A percentile compares a stretch with the other conserved stretches of the same genome.
phyloP scores from a whole-genome alignment of 1,139 yeast genomes.

The Pichia kudriavzevii region DNA sequence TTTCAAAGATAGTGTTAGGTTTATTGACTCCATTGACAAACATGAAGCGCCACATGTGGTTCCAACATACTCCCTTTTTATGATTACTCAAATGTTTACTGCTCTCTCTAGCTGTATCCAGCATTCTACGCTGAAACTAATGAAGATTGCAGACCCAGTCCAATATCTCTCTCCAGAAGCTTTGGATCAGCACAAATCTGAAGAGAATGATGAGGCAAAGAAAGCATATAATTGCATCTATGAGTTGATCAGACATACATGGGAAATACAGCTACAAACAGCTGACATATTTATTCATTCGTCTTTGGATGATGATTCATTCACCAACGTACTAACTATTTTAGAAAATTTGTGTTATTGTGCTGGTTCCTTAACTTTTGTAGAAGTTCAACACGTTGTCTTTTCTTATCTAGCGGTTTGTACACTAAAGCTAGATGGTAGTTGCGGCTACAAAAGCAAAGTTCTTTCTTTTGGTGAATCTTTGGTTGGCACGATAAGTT shows the following conservation, averaged over 20 bases:
- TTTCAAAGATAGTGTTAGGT: constrained; percentile 35
- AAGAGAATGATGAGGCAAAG: constrained; percentile 14
- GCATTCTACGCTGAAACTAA: constrained; percentile 39
- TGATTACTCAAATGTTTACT: constrained; percentile 49
- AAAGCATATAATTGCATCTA: constrained; percentile 35
- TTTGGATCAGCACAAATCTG: constrained; percentile 5
- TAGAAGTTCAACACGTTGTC: constrained; percentile 51
- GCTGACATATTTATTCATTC: constrained; percentile 53
- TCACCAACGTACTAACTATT: constrained; percentile 59
- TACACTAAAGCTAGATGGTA: constrained; percentile 37
- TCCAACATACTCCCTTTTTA: constrained; percentile 51
- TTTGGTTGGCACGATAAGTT: constrained; percentile 50
- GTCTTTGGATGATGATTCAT: constrained; percentile 58
- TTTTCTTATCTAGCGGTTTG: constrained; percentile 51
- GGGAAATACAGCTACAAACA: constrained; percentile 40
- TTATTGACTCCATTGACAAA: constrained; percentile 74
- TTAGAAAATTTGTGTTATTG: constrained; percentile 77
- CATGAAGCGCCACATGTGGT: constrained; percentile 61
- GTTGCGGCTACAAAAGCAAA: constrained; percentile 22
- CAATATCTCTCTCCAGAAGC: too few relatives aligned
- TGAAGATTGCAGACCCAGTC: constrained; percentile 23
- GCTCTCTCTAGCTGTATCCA: constrained; percentile 66
- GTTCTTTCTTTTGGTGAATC: constrained; percentile 53
- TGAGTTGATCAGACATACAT: constrained; percentile 36
- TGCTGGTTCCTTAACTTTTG: constrained; percentile 62